Conservation (phyloP, 129 eudicot genomes). For the Ambrosia trifida region DNA sequence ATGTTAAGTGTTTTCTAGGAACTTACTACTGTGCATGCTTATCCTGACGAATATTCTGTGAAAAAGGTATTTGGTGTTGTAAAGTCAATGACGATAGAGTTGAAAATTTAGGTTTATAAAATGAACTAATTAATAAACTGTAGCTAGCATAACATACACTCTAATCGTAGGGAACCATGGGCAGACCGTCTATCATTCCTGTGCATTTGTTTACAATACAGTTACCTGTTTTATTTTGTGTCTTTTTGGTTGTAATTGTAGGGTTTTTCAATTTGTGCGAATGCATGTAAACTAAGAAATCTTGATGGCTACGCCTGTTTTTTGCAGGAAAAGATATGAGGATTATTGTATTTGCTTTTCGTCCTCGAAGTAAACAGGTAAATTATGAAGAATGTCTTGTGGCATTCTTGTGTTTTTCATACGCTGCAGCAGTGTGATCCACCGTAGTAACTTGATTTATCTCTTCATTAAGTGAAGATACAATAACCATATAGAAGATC, state of each 20-base stretch:
- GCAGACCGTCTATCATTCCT: neutral
- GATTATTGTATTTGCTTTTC: slow-evolving; percentile 84
- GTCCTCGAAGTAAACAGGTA: slow-evolving; percentile 93
- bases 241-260: neutral
- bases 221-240: neutral
- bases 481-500: neutral
- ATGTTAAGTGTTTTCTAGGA: neutral
- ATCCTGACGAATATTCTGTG: slow-evolving; percentile 18
- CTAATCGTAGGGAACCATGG: neutral
- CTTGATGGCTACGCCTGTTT: slow-evolving; percentile 14
- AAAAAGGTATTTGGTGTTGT: slow-evolving; percentile 24
- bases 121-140: neutral
- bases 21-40: slow-evolving; percentile 9
- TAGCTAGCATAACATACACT: neutral
- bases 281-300: slow-evolving; percentile 17
- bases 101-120: slow-evolving; percentile 16
- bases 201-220: neutral
- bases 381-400: slow-evolving; percentile 3
- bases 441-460: neutral
- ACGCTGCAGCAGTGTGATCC: neutral
- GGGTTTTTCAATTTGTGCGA: neutral
- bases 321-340: slow-evolving; percentile 98
- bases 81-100: neutral
- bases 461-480: neutral
- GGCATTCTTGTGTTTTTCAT: neutral